A percentile compares a stretch with the other conserved stretches of the same genome.
Evolutionary conservation across 352 stramenopile species (phyloP).

Genomic region (Globisporangium carolinianum): DNA sequence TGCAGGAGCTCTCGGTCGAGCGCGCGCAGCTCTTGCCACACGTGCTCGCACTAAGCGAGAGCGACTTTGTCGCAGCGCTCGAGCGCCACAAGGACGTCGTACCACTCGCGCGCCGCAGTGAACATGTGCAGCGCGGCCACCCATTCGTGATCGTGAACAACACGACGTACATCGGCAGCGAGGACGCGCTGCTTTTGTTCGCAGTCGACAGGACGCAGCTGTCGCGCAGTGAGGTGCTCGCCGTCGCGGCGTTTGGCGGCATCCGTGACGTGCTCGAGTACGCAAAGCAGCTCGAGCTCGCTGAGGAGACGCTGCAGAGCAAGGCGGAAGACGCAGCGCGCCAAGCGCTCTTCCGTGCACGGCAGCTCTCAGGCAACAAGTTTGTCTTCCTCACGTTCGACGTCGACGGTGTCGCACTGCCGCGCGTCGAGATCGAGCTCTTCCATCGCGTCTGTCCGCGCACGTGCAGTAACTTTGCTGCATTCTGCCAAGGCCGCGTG

Average conservation of each 20-base stretch:
- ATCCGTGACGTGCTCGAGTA: slow-evolving; percentile 12
- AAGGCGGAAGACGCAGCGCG: slow-evolving; percentile 36
- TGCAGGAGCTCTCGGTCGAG: slow-evolving; percentile 49
- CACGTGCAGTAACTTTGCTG: slow-evolving; percentile 72
- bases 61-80: slow-evolving; percentile 46
- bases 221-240: slow-evolving; percentile 40
- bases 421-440: slow-evolving; percentile 64
- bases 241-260: slow-evolving; percentile 43
- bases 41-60: slow-evolving; percentile 38
- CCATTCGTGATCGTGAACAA: slow-evolving; percentile 51
- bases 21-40: slow-evolving; percentile 44
- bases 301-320: slow-evolving; percentile 42
- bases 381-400: slow-evolving; percentile 59
- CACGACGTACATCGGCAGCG: slow-evolving; percentile 34
- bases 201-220: slow-evolving; percentile 45
- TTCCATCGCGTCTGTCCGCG: slow-evolving; percentile 50
- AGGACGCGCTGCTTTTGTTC: slow-evolving; percentile 53
- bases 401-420: slow-evolving; percentile 48
- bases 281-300: slow-evolving; percentile 23
- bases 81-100: slow-evolving; percentile 24
- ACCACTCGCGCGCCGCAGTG: slow-evolving; percentile 14
- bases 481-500: slow-evolving; percentile 53
- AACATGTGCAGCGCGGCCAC: slow-evolving; percentile 24
- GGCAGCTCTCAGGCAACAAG: slow-evolving; percentile 41
- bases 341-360: slow-evolving; percentile 32